These are phyloP conservation scores for Pseudonitzschia pungens DNA, from an alignment of 108 stramenopile species.

Conservation along the genomic window DNA sequence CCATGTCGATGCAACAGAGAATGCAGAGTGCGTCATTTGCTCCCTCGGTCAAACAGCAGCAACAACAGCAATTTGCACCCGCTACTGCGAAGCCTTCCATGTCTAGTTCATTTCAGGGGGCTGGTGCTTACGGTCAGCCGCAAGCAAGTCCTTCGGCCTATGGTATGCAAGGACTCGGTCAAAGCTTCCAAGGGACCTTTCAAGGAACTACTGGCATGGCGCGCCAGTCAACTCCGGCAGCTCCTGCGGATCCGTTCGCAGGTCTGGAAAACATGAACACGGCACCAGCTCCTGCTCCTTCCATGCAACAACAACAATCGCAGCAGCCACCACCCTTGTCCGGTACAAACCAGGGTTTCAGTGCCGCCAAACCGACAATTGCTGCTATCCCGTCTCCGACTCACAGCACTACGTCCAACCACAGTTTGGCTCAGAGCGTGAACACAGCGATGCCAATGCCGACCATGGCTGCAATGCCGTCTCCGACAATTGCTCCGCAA, in stretches of 20 bases:
- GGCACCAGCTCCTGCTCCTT: slow-evolving; percentile 4
- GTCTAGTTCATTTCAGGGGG: slow-evolving; percentile 8
- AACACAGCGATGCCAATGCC: neutral
- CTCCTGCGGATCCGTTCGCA: slow-evolving; percentile 79
- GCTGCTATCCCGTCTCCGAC: too few relatives aligned
- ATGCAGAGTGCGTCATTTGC: slow-evolving; percentile 64
- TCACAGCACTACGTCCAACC: neutral
- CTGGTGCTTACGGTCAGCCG: slow-evolving; percentile 28
- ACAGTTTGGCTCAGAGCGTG: neutral
- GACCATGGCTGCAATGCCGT: slow-evolving; percentile 1
- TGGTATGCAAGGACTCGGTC: slow-evolving; percentile 11
- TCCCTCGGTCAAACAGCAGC: slow-evolving; percentile 46
- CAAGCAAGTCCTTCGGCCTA: slow-evolving; percentile 21
- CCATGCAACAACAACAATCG: slow-evolving; percentile 24
- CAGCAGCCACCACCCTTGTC: slow-evolving; percentile 18
- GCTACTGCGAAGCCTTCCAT: slow-evolving; percentile 1
- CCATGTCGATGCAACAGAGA: slow-evolving; percentile 55
- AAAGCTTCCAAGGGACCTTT: slow-evolving; percentile 8
- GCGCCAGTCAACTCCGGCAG: slow-evolving; percentile 45
- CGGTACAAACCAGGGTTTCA: neutral
- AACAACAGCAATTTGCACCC: slow-evolving; percentile 24
- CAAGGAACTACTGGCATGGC: slow-evolving; percentile 3
- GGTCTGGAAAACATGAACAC: slow-evolving; percentile 51
- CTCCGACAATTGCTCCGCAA: neutral
- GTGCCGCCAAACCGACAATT: neutral